A percentile compares a stretch with the other conserved stretches of the same genome.
Evolutionary conservation across 108 stramenopile species (phyloP).

Genomic region (Skeletonema marinoi): DNA sequence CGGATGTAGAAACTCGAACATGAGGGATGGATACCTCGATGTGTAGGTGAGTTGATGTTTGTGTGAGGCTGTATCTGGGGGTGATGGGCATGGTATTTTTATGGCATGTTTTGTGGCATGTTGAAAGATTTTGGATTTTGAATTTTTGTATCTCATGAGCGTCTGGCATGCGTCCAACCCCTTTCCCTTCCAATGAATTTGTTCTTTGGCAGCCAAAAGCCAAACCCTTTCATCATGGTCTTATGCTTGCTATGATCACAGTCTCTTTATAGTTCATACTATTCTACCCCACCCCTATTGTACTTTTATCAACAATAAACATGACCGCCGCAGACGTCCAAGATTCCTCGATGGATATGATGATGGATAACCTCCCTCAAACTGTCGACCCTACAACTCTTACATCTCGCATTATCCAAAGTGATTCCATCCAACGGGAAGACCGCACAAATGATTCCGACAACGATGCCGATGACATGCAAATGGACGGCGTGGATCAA

Average conservation of each 20-base stretch:
- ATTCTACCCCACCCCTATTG: background rate
- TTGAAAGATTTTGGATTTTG: background rate
- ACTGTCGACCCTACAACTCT: constrained; percentile 78
- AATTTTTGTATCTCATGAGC: background rate
- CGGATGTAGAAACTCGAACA: constrained; percentile 68
- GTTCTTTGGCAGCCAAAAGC: background rate
- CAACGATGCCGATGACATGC: constrained; percentile 47
- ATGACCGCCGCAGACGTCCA: constrained; percentile 18
- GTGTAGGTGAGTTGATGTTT: constrained; percentile 55
- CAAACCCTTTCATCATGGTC: too few species aligned
- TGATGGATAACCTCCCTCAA: constrained; percentile 21
- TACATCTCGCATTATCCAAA: constrained; percentile 79
- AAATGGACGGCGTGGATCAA: constrained; percentile 43
- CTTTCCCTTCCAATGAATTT: background rate
- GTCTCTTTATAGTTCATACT: background rate
- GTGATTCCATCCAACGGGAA: constrained; percentile 70
- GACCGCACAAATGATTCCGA: constrained; percentile 23
- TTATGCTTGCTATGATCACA: background rate
- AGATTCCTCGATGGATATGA: constrained; percentile 33
- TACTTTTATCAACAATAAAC: background rate
- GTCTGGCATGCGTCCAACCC: background rate
- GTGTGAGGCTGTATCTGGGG: constrained; percentile 70
- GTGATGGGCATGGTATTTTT: constrained; percentile 71
- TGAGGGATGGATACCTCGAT: constrained; percentile 72
- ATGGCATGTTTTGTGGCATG: too few species aligned